phyloP scores from a whole-genome alignment of 441 rosid genomes.

The Populus hybrid region DNA sequence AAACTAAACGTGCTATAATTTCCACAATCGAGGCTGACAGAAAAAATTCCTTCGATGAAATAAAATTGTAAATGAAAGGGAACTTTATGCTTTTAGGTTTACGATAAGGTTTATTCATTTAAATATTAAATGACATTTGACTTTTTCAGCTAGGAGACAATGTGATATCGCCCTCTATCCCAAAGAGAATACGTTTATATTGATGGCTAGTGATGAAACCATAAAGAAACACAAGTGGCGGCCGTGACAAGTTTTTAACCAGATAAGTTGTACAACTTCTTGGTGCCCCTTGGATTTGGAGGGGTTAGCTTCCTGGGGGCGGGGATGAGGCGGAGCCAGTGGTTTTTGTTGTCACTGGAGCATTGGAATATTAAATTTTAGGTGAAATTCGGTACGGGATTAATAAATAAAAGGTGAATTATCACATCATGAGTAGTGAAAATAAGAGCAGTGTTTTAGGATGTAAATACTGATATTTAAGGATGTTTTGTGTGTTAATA shows the following conservation, averaged over 20 bases:
- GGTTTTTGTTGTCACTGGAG: background rate
- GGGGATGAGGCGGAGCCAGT: background rate
- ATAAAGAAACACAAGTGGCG: background rate
- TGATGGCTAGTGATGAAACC: background rate
- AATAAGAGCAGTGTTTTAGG: background rate
- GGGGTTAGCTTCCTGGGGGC: background rate
- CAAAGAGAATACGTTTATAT: background rate
- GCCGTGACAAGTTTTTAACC: background rate
- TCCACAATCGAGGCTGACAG: background rate
- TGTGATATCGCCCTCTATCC: background rate
- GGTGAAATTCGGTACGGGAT: background rate
- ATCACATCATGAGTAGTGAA: background rate
- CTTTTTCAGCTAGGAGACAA: background rate
- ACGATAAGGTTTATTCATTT: background rate
- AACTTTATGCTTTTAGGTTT: background rate
- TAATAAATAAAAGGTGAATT: too few species aligned
- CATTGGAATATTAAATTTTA: background rate
- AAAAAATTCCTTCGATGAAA: background rate
- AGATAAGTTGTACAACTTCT: background rate
- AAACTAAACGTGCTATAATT: too few species aligned
- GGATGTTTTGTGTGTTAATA: background rate
- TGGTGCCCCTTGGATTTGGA: background rate
- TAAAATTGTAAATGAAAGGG: too few species aligned
- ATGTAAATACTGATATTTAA: background rate
- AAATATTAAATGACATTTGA: too few species aligned